These are phyloP conservation scores for Knufia fluminis DNA, from an alignment of 2,329 filamentous ascomycete genomes.

Conservation along the genomic window DNA sequence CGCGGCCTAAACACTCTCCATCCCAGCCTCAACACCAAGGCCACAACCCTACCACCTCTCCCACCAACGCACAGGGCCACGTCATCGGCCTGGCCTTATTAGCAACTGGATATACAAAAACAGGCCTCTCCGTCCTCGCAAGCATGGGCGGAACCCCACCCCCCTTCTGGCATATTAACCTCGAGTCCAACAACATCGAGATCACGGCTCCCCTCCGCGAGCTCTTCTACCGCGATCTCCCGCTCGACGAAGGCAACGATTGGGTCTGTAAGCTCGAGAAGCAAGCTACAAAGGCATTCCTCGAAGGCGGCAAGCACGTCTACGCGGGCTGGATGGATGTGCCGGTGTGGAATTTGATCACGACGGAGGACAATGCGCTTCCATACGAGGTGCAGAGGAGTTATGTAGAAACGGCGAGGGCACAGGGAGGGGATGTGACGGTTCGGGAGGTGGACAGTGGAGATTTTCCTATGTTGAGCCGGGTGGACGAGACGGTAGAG, in stretches of 20 bases:
- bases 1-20: constrained; percentile 19
- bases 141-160: constrained; percentile 35
- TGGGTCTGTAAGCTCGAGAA: constrained; percentile 35
- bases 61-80: no score
- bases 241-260: constrained; percentile 33
- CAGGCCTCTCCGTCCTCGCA: constrained; percentile 35
- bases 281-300: constrained; percentile 38
- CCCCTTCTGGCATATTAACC: constrained; percentile 34
- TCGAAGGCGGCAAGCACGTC: constrained; percentile 35
- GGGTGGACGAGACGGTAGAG: constrained; percentile 31
- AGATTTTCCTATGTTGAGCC: constrained; percentile 44
- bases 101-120: constrained; percentile 36
- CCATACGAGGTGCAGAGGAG: constrained; percentile 34
- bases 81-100: constrained; percentile 40
- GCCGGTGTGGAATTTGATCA: constrained; percentile 40
- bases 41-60: no score
- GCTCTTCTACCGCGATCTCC: constrained; percentile 45
- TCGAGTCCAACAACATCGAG: constrained; percentile 34
- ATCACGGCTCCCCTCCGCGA: constrained; percentile 31
- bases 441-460: constrained; percentile 36
- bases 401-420: constrained; percentile 31
- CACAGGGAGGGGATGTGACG: constrained; percentile 29
- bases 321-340: constrained; percentile 43
- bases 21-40: neutral
- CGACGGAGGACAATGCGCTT: constrained; percentile 34